Conservation (phyloP, 2,329 filamentous ascomycete genomes). For the Ampelomyces quisqualis region DNA sequence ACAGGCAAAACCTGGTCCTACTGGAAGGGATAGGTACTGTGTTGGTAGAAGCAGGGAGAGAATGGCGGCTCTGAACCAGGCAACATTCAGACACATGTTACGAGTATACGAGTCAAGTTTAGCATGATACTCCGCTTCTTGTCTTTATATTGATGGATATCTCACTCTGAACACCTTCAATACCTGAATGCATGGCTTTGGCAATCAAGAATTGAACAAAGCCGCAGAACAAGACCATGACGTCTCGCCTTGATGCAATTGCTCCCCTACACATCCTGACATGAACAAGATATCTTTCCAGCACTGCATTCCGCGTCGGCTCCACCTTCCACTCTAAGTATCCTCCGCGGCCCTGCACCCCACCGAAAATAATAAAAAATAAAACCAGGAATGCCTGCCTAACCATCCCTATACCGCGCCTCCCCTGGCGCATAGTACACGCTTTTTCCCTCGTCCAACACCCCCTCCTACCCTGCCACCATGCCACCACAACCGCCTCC, state of each 20-base stretch:
- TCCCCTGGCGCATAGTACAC: background rate
- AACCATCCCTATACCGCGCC: slow-evolving; percentile 5
- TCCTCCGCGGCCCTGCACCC: slow-evolving; percentile 19
- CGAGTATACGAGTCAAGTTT: slow-evolving; percentile 6
- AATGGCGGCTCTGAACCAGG: background rate
- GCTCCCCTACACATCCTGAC: too few relatives aligned
- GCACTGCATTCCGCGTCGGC: slow-evolving; percentile 1
- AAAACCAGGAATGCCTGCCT: background rate
- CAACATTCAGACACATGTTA: background rate
- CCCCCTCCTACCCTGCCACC: background rate
- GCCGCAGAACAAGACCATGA: too few relatives aligned
- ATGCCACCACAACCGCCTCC: background rate
- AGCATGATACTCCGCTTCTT: slow-evolving; percentile 6
- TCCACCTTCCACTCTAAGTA: slow-evolving; percentile 25
- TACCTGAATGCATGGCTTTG: slow-evolving; percentile 3
- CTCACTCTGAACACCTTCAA: background rate
- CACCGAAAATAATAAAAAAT: background rate
- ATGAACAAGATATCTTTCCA: background rate
- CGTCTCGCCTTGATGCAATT: too few relatives aligned
- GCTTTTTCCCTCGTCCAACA: background rate
- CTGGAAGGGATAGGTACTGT: background rate
- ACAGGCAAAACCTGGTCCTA: background rate
- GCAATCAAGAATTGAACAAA: background rate
- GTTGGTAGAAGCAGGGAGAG: too few relatives aligned
- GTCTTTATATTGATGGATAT: slow-evolving; percentile 3